These are phyloP conservation scores for Tulasnella sp. DNA, from an alignment of 768 basidiomycete genomes.

Conservation along the genomic window DNA sequence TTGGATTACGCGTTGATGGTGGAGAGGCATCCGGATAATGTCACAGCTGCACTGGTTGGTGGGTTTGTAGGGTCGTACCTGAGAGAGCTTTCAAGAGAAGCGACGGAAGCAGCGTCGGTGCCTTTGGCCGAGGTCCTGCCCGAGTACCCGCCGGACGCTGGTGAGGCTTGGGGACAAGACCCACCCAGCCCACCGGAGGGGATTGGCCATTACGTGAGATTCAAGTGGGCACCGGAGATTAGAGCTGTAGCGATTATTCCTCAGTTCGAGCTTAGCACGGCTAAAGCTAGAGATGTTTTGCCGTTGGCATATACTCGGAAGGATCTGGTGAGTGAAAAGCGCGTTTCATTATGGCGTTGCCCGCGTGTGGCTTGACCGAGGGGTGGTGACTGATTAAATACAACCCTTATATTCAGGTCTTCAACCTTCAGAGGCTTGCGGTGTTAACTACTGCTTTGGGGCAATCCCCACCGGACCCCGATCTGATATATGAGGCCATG, in stretches of 20 bases:
- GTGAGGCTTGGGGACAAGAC: conserved; percentile 80
- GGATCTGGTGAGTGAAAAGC: conserved; percentile 61
- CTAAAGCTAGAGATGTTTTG: conserved; percentile 85
- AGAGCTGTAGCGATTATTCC: conserved; percentile 93
- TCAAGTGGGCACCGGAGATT: conserved; percentile 76
- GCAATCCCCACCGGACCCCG: conserved; percentile 84
- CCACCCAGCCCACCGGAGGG: conserved; percentile 83
- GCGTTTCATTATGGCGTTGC: background rate
- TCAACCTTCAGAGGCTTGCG: conserved; percentile 93
- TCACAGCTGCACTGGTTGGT: conserved; percentile 92
- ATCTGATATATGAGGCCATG: conserved; percentile 99
- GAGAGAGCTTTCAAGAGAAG: conserved; percentile 74
- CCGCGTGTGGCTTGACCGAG: background rate
- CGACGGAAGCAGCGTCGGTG: conserved; percentile 76
- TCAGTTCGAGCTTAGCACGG: conserved; percentile 91
- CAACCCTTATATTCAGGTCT: conserved; percentile 52
- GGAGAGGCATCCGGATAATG: conserved; percentile 97
- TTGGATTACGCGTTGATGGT: conserved; percentile 98
- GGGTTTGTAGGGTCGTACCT: conserved; percentile 97
- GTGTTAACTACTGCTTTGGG: conserved; percentile 92
- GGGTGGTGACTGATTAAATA: background rate
- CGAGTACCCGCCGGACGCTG: conserved; percentile 89
- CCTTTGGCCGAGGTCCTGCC: conserved; percentile 94
- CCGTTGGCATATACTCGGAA: conserved; percentile 77
- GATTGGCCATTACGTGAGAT: conserved; percentile 90